phyloP scores from a whole-genome alignment of 257 asterid species.

The Asclepias syriaca region DNA sequence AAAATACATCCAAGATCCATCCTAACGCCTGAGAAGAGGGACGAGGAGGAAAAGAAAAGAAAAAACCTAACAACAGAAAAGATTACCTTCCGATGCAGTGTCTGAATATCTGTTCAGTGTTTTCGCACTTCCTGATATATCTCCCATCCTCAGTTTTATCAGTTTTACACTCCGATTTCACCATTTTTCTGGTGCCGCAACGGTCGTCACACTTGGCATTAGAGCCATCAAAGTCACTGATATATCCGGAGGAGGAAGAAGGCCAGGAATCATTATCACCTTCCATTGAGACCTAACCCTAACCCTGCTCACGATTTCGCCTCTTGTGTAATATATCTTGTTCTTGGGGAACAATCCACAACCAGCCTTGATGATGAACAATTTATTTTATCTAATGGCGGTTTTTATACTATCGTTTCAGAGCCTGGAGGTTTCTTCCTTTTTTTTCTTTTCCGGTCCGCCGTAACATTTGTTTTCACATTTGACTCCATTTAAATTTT shows the following conservation, averaged over 20 bases:
- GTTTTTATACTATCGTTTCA: not conserved
- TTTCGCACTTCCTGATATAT: constrained; percentile 77
- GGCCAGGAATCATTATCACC: constrained; percentile 16
- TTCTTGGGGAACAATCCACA: not conserved
- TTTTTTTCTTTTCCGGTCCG: not conserved
- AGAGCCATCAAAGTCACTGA: not conserved
- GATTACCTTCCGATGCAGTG: constrained; percentile 73
- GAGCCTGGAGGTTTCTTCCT: not conserved
- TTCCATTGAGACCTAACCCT: constrained; percentile 63
- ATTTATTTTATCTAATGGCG: not conserved
- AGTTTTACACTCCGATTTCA: constrained; percentile 64
- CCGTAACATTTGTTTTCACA: not conserved
- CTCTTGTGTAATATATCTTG: not conserved
- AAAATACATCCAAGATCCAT: not conserved
- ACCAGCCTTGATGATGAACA: not conserved
- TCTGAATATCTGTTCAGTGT: constrained; percentile 60
- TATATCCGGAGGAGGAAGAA: constrained; percentile 25
- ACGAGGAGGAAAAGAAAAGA: not conserved
- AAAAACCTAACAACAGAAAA: not conserved
- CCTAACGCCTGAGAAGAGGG: not conserved
- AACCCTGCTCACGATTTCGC: constrained; percentile 34
- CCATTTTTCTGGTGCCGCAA: constrained; percentile 58
- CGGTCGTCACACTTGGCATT: constrained; percentile 11
- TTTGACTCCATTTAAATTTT: not conserved
- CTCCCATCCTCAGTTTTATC: constrained; percentile 82